A percentile compares a stretch with the other conserved stretches of the same genome.
These are phyloP conservation scores for Cladorrhinum sp. DNA, from an alignment of 2,329 filamentous ascomycete genomes.

Conservation along the genomic window DNA sequence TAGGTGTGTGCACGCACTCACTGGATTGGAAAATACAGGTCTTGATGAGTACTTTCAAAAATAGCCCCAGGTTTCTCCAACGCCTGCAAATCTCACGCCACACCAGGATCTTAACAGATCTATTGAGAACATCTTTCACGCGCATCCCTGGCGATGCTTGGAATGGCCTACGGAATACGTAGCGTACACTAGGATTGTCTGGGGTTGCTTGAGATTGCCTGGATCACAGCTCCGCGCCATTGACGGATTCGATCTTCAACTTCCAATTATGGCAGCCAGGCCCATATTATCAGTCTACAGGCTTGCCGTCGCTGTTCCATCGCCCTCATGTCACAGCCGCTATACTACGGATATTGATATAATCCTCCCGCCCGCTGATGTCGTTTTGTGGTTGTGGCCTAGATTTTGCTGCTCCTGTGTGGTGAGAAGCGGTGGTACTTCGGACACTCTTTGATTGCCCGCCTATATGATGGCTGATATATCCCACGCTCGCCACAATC, in stretches of 20 bases:
- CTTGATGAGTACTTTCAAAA: not conserved
- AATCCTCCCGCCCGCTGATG: constrained; percentile 3
- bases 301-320: not conserved
- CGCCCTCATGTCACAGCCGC: constrained; percentile 1
- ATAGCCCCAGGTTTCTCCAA: not conserved
- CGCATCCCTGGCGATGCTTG: too few species aligned
- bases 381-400: constrained; percentile 19
- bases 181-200: too few species aligned
- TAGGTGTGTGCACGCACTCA: not conserved
- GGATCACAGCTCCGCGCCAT: not conserved
- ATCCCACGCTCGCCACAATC: constrained; percentile 12
- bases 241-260: constrained; percentile 1
- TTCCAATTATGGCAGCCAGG: not conserved
- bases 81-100: not conserved
- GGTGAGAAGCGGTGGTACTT: constrained; percentile 32
- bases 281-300: constrained; percentile 2
- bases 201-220: not conserved
- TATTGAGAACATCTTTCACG: not conserved
- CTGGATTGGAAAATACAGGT: not conserved
- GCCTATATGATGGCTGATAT: constrained; percentile 29
- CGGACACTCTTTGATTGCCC: constrained; percentile 33
- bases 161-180: too few species aligned
- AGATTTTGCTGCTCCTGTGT: constrained; percentile 15
- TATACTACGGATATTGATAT: constrained; percentile 1
- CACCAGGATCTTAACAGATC: not conserved